These are phyloP conservation scores for Leccinum fuscescens DNA, from an alignment of 1,284 basidiomycete species.

Conservation along the genomic window DNA sequence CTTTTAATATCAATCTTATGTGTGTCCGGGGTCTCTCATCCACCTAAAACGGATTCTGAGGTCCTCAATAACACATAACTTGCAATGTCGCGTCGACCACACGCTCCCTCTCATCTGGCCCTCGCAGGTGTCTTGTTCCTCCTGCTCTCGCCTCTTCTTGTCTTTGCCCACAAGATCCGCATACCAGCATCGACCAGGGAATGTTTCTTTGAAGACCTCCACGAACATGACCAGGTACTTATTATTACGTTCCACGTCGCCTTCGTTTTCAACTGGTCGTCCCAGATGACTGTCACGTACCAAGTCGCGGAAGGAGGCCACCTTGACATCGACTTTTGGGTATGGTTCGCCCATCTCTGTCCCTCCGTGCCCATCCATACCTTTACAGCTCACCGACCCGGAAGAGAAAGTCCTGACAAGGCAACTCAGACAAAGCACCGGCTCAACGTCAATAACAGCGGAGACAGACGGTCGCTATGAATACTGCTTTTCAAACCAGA, in stretches of 20 bases:
- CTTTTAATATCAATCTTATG: conserved; percentile 7
- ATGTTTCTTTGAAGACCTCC: conserved; percentile 98
- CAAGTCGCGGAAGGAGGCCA: conserved; percentile 97
- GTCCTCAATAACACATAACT: conserved; percentile 4
- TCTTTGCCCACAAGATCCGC: conserved; percentile 67
- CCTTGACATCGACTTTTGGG: conserved; percentile 95
- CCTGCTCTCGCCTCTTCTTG: conserved; percentile 42
- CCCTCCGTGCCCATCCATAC: neutral
- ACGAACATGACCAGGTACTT: conserved; percentile 86
- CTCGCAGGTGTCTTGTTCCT: conserved; percentile 43
- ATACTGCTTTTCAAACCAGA: conserved; percentile 98
- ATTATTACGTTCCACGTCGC: neutral
- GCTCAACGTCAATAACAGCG: conserved; percentile 86
- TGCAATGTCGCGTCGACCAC: conserved; percentile 22
- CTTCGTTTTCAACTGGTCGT: conserved; percentile 3
- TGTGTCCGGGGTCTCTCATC: conserved; percentile 29
- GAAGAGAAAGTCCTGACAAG: conserved; percentile 67
- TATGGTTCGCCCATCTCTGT: conserved; percentile 35
- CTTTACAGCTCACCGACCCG: conserved; percentile 74
- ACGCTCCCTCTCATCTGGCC: conserved; percentile 13
- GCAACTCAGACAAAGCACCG: conserved; percentile 86
- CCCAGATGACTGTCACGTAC: conserved; percentile 97
- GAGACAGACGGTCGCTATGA: conserved; percentile 85
- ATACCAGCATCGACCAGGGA: conserved; percentile 81
- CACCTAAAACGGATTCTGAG: conserved; percentile 12